Conservation (phyloP, 2,329 filamentous ascomycete species). For the Bipolaris bicolor region DNA sequence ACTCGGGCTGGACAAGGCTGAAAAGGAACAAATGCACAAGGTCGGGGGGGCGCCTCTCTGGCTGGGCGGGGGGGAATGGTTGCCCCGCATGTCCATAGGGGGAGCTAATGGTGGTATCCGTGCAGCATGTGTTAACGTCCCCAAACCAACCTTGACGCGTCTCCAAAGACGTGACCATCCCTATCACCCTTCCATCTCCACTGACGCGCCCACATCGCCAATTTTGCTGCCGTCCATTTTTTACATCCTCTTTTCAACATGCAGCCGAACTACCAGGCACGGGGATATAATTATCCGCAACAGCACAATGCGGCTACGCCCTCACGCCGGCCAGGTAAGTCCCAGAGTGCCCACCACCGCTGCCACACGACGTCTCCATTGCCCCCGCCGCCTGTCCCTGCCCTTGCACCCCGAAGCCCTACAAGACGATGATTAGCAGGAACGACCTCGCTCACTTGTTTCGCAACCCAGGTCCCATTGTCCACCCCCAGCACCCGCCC, state of each 20-base stretch:
- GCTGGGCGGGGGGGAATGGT: conserved; percentile 28
- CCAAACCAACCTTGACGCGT: conserved; percentile 30
- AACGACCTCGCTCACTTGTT: conserved; percentile 57
- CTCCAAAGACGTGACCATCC: conserved; percentile 30
- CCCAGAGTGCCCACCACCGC: conserved; percentile 18
- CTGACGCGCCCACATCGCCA: conserved; percentile 35
- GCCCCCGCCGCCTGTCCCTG: conserved; percentile 14
- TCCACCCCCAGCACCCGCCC: conserved; percentile 55
- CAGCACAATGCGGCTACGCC: conserved; percentile 42
- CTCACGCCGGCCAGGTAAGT: conserved; percentile 53
- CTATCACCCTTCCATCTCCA: conserved; percentile 26
- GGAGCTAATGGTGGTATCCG: conserved; percentile 30
- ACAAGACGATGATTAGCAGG: conserved; percentile 52
- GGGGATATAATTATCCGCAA: conserved; percentile 53
- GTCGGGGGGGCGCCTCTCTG: conserved; percentile 7
- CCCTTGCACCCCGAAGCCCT: conserved; percentile 11
- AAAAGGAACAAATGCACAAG: conserved; percentile 3
- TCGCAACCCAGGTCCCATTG: conserved; percentile 54
- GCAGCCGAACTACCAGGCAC: conserved; percentile 51
- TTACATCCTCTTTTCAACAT: conserved; percentile 42
- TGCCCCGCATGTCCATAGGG: conserved; percentile 34
- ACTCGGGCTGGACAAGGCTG: conserved; percentile 6
- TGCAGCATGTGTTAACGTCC: conserved; percentile 21
- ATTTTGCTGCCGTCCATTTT: conserved; percentile 30
- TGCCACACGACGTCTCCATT: conserved; percentile 19